Evolutionary conservation across 1,284 basidiomycete genomes (phyloP), one percentile per base, ranked within the genome.

Genomic region (Naganishia sp.): DNA sequence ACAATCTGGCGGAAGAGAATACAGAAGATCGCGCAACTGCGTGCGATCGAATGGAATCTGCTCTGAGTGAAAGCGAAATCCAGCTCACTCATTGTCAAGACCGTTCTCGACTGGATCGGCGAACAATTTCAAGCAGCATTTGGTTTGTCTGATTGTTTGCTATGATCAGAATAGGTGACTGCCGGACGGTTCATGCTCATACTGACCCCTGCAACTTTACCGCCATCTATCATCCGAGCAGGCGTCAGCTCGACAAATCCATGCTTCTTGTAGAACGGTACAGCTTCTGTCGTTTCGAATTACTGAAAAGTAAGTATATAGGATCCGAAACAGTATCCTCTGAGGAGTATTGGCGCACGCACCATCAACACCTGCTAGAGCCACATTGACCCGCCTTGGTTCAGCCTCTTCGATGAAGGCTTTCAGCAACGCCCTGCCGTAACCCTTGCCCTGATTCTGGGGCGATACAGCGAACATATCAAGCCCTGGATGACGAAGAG

Each of bases 361-460:
- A 60, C 57, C 57, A 21, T 33, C 31, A 21, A n/a, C 48, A 15
- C 57, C 57, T 42, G 57, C 33, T n/a, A 60, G 25, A 13, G 46
- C 46, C n/a, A 60, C 21, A 42, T 60, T 60, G n/a, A 60, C 33
- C 28, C 33, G n/a, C 6, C 57, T 21, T 25, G 28, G 46, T 33
- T 42, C 25, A 18, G 57, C 57, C 46, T 50, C 57, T 11, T 50
- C 33, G 11, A 48, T 23, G 18, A 59, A 21, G 6, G 10, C 25
- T 10, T 25, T 31, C 11, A 43, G 7, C 31, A 61, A 36, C 16
- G 45, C 36, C 42, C 42, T 61, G 21, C 59, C 59, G 21, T 43
- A 23, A n/a, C 36, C 59, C 9, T 25, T 10, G 7, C 59, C 36
- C 43, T 52, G 36, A 6, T 31, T 23, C 13, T 39, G 2, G 13